A percentile compares a stretch with the other conserved stretches of the same genome.
Evolutionary conservation across 2,329 filamentous ascomycete species (phyloP).

Genomic region (Tolypocladium sp.): DNA sequence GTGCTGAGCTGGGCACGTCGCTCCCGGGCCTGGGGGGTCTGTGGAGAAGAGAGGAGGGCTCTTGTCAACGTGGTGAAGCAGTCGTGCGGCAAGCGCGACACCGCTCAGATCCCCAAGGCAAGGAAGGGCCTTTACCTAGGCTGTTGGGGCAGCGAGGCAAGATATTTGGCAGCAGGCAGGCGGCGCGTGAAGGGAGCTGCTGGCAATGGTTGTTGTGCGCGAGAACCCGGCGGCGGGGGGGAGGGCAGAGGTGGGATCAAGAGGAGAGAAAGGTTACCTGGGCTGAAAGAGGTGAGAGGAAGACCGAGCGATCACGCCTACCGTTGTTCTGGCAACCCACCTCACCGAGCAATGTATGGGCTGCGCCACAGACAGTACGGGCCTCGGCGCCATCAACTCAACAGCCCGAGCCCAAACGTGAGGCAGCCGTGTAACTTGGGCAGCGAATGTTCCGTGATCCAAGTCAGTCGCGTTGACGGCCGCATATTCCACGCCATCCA

Average conservation of each 20-base stretch:
- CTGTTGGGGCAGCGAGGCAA: not conserved
- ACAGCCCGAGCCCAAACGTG: not conserved
- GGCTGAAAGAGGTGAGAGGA: not conserved
- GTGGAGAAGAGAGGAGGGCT: no score
- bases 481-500: no score
- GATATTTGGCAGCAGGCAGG: not conserved
- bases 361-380: not conserved
- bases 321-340: not conserved
- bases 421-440: not conserved
- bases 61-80: no score
- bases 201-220: not conserved
- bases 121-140: no score
- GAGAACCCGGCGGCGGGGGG: not conserved
- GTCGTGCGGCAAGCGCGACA: no score
- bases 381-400: not conserved
- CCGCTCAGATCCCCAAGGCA: no score
- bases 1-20: no score
- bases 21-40: no score
- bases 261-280: not conserved
- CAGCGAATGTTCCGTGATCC: not conserved
- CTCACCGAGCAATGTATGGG: not conserved
- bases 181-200: not conserved
- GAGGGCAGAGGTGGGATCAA: not conserved
- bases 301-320: not conserved
- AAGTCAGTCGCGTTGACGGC: not conserved